Base-by-base conservation (phyloP, 805 yeast species). In the Ogataea paradorogensis region DNA sequence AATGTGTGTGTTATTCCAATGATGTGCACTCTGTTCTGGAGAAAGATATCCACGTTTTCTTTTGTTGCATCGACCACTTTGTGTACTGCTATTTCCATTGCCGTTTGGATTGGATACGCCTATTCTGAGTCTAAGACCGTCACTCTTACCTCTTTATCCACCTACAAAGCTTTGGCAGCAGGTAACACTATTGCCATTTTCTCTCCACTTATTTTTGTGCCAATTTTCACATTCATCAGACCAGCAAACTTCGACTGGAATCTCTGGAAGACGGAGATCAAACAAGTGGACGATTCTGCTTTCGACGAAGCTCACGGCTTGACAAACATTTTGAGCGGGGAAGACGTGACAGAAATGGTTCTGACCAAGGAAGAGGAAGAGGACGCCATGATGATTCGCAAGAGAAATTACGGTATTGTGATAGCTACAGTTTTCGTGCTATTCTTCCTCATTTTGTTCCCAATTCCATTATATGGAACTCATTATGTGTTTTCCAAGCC, bases 181-280 rank as follows among this genome's bases (percentile, higher is more conserved):
- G 82, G 82, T 30, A 76, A 76, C 53, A 73, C 76, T 11, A 73
- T 74, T 45, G 80, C 82, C 1, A 65, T 76, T 42, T 71, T 69
- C 36, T 58, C 73, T 16, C 81, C 82, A 1, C 47, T 67, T 29
- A 45, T 76, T 10, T 51, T 71, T 23, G 55, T 72, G 35, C 80
- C 77, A 14, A 50, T 67, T 3, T 61, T 76, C 35, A 74, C 78
- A 5, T 58, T 62, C 27, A 49, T 58, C 6, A 69, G 65, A 54
- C 71, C 69, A 46, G 78, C 76, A 4, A 43, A 53, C 35, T 76
- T 73, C 50, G 76, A 76, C 52, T 76, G 80, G 79, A 53, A 62
- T 29, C 55, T 67, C 20, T 69, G 75, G 66, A 66, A 67, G 44
- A 50, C 50, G 2, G 52, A 54, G 21, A 73, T 75, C 50, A 51